Evolutionary conservation across 306 rosid genomes (phyloP).

Genomic region (Spatholobus suberectus): DNA sequence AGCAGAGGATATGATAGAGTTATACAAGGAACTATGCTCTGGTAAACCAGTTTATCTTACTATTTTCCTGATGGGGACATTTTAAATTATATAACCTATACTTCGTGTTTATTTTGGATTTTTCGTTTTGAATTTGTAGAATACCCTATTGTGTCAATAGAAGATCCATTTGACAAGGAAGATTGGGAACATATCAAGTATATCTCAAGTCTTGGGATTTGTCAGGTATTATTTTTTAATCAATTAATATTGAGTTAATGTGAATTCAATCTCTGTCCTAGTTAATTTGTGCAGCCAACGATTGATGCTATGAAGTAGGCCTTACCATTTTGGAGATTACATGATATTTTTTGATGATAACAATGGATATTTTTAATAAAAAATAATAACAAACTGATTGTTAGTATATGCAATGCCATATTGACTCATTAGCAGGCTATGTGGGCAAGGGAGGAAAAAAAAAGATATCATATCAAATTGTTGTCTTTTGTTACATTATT

Average conservation of each 20-base stretch:
- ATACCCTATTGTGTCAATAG: constrained; percentile 84
- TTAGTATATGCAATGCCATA: neutral
- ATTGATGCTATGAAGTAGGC: constrained; percentile 21
- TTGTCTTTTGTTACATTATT: neutral
- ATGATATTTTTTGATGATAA: neutral
- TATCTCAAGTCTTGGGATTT: constrained; percentile 70
- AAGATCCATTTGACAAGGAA: constrained; percentile 97
- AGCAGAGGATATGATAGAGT: constrained; percentile 82
- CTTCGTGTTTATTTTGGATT: constrained; percentile 29
- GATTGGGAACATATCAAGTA: constrained; percentile 90
- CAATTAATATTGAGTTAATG: constrained; percentile 38
- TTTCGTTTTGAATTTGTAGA: constrained; percentile 54
- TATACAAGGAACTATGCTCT: constrained; percentile 78
- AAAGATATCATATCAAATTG: neutral
- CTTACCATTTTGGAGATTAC: constrained; percentile 11
- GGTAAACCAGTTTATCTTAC: constrained; percentile 54
- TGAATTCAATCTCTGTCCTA: constrained; percentile 36
- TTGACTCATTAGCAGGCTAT: neutral
- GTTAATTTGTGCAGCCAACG: constrained; percentile 16
- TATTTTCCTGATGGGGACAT: neutral
- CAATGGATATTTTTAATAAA: neutral
- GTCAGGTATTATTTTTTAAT: constrained; percentile 65
- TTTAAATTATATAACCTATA: constrained; percentile 12
- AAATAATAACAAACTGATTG: constrained; percentile 8
- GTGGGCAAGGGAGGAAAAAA: neutral